Evolutionary conservation across 2,329 filamentous ascomycete genomes (phyloP).

Genomic region (Sporothrix dimorphospora): DNA sequence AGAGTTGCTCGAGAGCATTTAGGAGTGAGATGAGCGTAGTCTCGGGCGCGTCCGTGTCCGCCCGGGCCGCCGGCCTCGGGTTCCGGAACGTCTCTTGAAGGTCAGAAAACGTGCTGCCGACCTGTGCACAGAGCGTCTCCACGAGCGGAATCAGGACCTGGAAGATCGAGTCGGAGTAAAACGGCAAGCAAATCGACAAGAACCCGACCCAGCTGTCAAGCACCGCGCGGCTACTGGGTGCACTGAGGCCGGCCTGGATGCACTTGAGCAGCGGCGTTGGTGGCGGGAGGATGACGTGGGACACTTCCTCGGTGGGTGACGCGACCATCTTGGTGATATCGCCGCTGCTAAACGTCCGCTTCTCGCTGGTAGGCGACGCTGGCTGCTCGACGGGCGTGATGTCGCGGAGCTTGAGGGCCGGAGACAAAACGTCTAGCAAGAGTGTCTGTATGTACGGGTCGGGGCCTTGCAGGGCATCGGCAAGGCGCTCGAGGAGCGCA

Average conservation of each 20-base stretch:
- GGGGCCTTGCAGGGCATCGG: slow-evolving; percentile 60
- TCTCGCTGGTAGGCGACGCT: slow-evolving; percentile 47
- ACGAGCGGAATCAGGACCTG: slow-evolving; percentile 89
- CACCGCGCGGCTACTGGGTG: slow-evolving; percentile 71
- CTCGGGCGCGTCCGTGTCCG: slow-evolving; percentile 58
- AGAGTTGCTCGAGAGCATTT: slow-evolving; percentile 88
- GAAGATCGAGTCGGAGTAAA: slow-evolving; percentile 84
- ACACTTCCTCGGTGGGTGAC: background rate
- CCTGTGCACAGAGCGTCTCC: slow-evolving; percentile 82
- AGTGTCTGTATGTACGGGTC: slow-evolving; percentile 76
- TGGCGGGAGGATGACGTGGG: slow-evolving; percentile 48
- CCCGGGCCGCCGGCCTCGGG: background rate
- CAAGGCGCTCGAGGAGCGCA: slow-evolving; percentile 69
- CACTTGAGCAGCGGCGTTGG: slow-evolving; percentile 78
- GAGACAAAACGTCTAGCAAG: slow-evolving; percentile 76
- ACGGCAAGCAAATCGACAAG: slow-evolving; percentile 77
- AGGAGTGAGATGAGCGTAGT: slow-evolving; percentile 80
- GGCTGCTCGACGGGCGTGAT: slow-evolving; percentile 42
- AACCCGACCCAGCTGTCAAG: slow-evolving; percentile 93
- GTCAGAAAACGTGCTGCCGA: slow-evolving; percentile 70
- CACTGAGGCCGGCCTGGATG: slow-evolving; percentile 78
- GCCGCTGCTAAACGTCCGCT: slow-evolving; percentile 44
- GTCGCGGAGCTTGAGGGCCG: slow-evolving; percentile 69
- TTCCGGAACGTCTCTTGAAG: slow-evolving; percentile 66
- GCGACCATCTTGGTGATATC: slow-evolving; percentile 25